Evolutionary conservation across 257 asterid genomes (phyloP), one percentile per base, ranked within the genome.

Genomic region (Gentiana macrophylla): DNA sequence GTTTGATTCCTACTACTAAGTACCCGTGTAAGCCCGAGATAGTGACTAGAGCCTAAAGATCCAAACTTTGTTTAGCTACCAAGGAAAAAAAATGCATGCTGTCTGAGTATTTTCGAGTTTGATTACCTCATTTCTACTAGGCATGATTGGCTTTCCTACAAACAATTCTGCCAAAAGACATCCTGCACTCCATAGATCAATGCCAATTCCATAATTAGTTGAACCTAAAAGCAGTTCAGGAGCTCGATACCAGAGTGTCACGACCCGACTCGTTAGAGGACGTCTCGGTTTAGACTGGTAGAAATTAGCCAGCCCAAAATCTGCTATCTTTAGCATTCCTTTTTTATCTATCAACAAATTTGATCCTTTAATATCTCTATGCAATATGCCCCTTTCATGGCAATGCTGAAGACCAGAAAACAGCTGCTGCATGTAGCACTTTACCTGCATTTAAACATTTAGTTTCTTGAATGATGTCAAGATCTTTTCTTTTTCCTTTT

Each of bases 101-200:
- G 9, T 10, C 24, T 24, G 24, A 24, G 24, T 24, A 24, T 24
- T 24, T 41, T 41, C 5, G 8, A 41, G 46, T 41, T 41, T n/a
- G 9, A 15, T 66, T 75, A 83, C 95, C 94, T 86, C 95, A 34
- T 78, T 86, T 59, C 84, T 74, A 48, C 94, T 89, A 37, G 95
- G 92, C 89, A 84, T 74, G 62, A 86, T 84, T 49, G 96, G 85
- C 46, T 82, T 73, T 32, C 89, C 86, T 1, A 53, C 64, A 50
- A 84, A 84, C 96, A 86, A 84, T 64, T 86, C 94, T 0, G 79
- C 94, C 37, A 86, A 62, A 59, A 84, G 73, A 62, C 95, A 86
- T 4, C 95, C 95, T 6, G 75, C 84, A 60, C 96, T 86, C 94
- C 94, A 86, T 6, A 84, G 85, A 74, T 84, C 92, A 66, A 84